Evolutionary conservation across 768 basidiomycete genomes (phyloP).

Genomic region (Kwoniella heveanensis): DNA sequence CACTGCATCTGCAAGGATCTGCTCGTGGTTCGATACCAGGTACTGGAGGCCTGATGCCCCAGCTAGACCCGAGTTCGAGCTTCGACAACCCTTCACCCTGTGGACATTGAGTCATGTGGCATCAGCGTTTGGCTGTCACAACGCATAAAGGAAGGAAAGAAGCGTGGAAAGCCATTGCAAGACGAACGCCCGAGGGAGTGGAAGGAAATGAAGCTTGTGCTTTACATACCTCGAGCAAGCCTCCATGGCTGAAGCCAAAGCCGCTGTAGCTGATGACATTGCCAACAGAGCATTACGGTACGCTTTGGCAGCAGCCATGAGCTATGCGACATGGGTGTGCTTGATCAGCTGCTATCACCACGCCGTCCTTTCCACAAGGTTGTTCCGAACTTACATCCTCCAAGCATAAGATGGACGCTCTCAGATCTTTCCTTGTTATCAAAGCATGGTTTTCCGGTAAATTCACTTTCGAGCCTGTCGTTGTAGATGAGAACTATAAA

Average conservation of each 20-base stretch:
- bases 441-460: slow-evolving; percentile 43
- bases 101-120: slow-evolving; percentile 55
- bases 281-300: slow-evolving; percentile 79
- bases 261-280: slow-evolving; percentile 79
- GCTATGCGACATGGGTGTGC: slow-evolving; percentile 57
- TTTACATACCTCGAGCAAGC: slow-evolving; percentile 69
- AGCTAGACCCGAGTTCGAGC: slow-evolving; percentile 68
- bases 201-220: not conserved
- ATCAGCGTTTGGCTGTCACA: slow-evolving; percentile 73
- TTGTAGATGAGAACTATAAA: slow-evolving; percentile 50
- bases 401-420: slow-evolving; percentile 51
- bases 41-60: slow-evolving; percentile 87
- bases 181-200: slow-evolving; percentile 48
- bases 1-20: slow-evolving; percentile 80
- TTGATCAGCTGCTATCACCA: slow-evolving; percentile 4
- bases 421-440: slow-evolving; percentile 51
- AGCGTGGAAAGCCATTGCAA: not conserved
- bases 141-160: not conserved
- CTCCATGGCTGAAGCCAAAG: slow-evolving; percentile 84
- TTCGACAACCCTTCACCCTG: slow-evolving; percentile 50
- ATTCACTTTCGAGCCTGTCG: slow-evolving; percentile 49
- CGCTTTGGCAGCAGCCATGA: slow-evolving; percentile 71
- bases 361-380: not conserved
- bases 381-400: slow-evolving; percentile 41
- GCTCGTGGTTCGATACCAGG: slow-evolving; percentile 88